Evolutionary conservation across 805 yeast species (phyloP).

Genomic region (Schizosaccharomyces osmophilus): DNA sequence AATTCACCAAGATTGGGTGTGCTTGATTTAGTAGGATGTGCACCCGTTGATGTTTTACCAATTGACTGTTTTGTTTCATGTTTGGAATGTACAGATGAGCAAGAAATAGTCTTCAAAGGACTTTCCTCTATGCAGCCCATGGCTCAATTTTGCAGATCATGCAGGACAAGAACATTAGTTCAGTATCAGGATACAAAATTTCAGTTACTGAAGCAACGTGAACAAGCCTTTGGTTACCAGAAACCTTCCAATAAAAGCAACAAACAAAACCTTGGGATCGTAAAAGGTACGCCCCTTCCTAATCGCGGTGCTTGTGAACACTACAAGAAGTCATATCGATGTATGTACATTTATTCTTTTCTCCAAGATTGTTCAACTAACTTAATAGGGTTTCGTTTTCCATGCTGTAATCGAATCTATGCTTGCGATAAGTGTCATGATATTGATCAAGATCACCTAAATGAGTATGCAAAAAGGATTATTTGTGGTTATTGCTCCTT

Average conservation of each 20-base stretch:
- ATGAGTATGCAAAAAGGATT: constrained; percentile 17
- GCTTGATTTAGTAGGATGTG: constrained; percentile 18
- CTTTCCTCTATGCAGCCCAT: constrained; percentile 8
- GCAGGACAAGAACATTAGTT: constrained; percentile 16
- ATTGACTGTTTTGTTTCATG: constrained; percentile 17
- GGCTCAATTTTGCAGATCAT: constrained; percentile 14
- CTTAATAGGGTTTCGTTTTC: constrained; percentile 17
- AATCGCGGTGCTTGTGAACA: constrained; percentile 18
- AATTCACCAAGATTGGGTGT: constrained; percentile 11
- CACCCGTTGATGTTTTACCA: constrained; percentile 16
- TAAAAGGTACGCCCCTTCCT: constrained; percentile 18
- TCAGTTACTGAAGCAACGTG: constrained; percentile 4
- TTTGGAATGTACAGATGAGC: constrained; percentile 13
- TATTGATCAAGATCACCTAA: constrained; percentile 14
- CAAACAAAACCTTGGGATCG: constrained; percentile 13
- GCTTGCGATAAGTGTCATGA: constrained; percentile 22
- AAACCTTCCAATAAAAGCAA: constrained; percentile 6
- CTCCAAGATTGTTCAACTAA: not conserved
- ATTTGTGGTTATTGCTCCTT: constrained; percentile 20
- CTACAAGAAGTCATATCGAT: constrained; percentile 18
- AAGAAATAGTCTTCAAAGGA: constrained; percentile 8
- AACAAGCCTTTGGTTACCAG: constrained; percentile 3
- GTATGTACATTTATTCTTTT: not conserved
- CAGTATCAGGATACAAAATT: constrained; percentile 14
- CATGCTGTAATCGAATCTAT: constrained; percentile 19